phyloP scores from a whole-genome alignment of 768 basidiomycete species.

The Cystofilobasidium macerans region DNA sequence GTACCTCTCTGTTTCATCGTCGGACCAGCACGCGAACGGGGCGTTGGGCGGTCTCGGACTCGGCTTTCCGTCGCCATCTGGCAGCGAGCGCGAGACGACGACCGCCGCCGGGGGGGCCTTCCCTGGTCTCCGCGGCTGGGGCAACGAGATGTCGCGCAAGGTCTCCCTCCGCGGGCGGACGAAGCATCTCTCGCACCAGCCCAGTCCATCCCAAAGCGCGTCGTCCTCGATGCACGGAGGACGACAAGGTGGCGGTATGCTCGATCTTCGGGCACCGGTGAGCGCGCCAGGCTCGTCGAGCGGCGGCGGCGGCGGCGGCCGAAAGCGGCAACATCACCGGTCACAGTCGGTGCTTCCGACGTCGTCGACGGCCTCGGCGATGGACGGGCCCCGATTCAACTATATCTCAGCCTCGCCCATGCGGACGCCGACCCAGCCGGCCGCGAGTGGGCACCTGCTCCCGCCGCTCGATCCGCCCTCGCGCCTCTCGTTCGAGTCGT shows the following conservation, averaged over 20 bases:
- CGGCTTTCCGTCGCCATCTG: neutral
- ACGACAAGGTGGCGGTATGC: no score
- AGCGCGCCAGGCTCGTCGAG: no score
- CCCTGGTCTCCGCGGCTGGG: constrained; percentile 18
- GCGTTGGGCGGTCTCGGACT: constrained; percentile 10
- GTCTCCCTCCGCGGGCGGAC: neutral
- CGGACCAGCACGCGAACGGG: no score
- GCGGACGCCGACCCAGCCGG: neutral
- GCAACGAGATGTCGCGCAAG: constrained; percentile 22
- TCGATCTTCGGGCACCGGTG: neutral
- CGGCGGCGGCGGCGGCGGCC: neutral
- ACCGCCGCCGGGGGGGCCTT: neutral
- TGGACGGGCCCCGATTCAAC: neutral
- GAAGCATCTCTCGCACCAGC: neutral
- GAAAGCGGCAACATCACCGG: neutral
- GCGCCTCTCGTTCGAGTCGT: neutral
- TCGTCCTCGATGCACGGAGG: neutral
- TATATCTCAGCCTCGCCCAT: neutral
- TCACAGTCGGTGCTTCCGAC: neutral
- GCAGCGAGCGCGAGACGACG: no score
- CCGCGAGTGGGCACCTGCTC: neutral
- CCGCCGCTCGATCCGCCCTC: neutral
- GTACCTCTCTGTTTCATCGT: neutral
- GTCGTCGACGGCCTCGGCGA: neutral
- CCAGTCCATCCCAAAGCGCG: constrained; percentile 14